Evolutionary conservation across 2,329 filamentous ascomycete genomes (phyloP), one percentile per base, ranked within the genome.

Genomic region (Corynespora cassiicola): DNA sequence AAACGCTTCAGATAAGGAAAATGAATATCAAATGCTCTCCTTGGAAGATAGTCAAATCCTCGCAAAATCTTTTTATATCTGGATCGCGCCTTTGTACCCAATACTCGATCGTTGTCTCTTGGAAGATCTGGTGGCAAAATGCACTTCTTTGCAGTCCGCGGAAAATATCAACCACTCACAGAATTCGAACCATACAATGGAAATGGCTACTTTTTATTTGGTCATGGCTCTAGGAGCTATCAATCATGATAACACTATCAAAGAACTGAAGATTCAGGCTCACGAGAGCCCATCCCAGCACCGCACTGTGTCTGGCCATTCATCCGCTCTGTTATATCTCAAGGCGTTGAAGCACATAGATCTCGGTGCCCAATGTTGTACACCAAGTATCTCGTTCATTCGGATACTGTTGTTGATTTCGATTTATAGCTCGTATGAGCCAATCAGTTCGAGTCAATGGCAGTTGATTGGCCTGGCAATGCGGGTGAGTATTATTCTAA

Each of bases 381-480:
- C 14, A 14, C 30, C 30, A 15, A 33, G 29, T 18, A 15, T 39
- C 8, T 4, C 12, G 4, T 34, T 33, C n/a, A 29, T 39, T 12
- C 16, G 33, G 14, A 33, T 39, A 14, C 36, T 39, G 7, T 24
- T 39, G 4, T 18, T 39, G 17, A 22, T 39, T 5, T 33, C 29
- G 9, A 33, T 39, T 3, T 39, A 39, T 18, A 39, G 36, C 16
- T 27, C 19, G 19, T 18, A 33, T 19, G 22, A 24, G 6, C n/a
- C 36, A 3, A 9, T 33, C 7, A 24, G 22, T 18, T 19, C 36
- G 3, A 39, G 23, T 16, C 36, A 39, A 14, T 39, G 36, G 36
- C 36, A 39, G 20, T 14, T 39, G 3, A 29, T 21, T 10, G 36
- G 36, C 2, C 8, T n/a, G 4, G 29, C 36, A 16, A 39, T 39